These are phyloP conservation scores for Cutaneotrichosporon arboriforme DNA, from an alignment of 1,284 basidiomycete species.

Conservation along the genomic window DNA sequence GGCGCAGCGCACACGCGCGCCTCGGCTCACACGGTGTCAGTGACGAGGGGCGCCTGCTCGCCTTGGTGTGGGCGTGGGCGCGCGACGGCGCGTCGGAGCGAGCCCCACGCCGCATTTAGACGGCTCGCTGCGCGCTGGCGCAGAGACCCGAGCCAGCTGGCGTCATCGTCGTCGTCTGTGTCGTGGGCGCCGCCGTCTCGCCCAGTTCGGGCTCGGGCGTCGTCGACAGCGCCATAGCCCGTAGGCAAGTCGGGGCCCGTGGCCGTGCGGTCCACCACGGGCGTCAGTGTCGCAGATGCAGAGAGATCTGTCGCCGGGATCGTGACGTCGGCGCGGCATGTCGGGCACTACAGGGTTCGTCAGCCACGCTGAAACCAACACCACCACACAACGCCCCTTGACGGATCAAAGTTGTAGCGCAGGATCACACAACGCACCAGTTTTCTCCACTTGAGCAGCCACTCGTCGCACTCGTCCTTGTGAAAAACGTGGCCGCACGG, in stretches of 20 bases:
- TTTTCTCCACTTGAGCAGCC: slow-evolving; percentile 84
- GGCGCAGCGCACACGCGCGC: too few species aligned
- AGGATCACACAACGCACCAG: slow-evolving; percentile 56
- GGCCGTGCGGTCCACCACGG: slow-evolving; percentile 11
- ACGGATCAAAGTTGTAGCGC: not conserved
- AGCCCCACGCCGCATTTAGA: not conserved
- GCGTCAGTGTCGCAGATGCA: slow-evolving; percentile 16
- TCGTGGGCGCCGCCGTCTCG: not conserved
- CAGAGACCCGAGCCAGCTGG: too few species aligned
- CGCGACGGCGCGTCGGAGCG: not conserved
- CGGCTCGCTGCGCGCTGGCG: not conserved
- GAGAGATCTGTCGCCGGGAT: slow-evolving; percentile 50
- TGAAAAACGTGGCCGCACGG: slow-evolving; percentile 78
- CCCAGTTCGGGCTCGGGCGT: not conserved
- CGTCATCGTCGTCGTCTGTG: not conserved
- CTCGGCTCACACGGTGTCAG: not conserved
- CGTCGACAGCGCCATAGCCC: slow-evolving; percentile 6
- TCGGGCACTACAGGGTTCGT: slow-evolving; percentile 60
- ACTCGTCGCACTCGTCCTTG: slow-evolving; percentile 73
- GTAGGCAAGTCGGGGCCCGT: not conserved
- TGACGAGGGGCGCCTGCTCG: not conserved
- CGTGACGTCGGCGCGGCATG: slow-evolving; percentile 83
- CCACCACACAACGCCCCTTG: not conserved
- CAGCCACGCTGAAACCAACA: slow-evolving; percentile 1
- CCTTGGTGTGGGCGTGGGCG: not conserved